Conservation (phyloP, 2,329 filamentous ascomycete species). For the Aspergillus jensenii region DNA sequence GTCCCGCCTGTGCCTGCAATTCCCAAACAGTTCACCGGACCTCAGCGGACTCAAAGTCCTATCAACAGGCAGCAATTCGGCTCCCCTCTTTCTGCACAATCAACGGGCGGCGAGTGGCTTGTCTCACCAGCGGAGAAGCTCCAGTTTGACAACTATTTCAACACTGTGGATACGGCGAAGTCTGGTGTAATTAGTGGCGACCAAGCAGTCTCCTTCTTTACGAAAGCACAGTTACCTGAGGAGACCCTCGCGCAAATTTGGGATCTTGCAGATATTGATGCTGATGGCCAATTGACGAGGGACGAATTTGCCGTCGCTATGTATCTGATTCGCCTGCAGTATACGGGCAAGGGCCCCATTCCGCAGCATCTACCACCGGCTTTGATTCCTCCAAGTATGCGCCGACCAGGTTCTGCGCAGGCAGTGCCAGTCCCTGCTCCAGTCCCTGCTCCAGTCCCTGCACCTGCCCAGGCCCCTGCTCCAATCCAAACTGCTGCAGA, state of each 20-base stretch:
- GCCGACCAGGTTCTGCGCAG: conserved; percentile 49
- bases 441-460: conserved; percentile 31
- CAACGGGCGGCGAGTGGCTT: conserved; percentile 71
- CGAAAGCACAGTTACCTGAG: conserved; percentile 84
- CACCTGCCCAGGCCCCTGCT: conserved; percentile 49
- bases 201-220: conserved; percentile 91
- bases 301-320: conserved; percentile 98
- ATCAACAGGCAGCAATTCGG: conserved; percentile 53
- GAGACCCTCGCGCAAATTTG: conserved; percentile 91
- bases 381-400: conserved; percentile 83
- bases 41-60: conserved; percentile 61
- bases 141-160: conserved; percentile 84
- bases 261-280: conserved; percentile 94
- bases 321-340: conserved; percentile 91
- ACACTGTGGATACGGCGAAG: conserved; percentile 75
- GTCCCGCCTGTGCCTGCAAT: conserved; percentile 64
- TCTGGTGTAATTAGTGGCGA: conserved; percentile 88
- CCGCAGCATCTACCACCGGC: conserved; percentile 77
- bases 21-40: conserved; percentile 73
- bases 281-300: conserved; percentile 76
- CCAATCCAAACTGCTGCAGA: conserved; percentile 82
- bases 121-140: conserved; percentile 80
- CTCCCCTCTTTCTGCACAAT: conserved; percentile 53
- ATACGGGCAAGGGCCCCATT: conserved; percentile 68
- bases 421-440: conserved; percentile 44